Base-by-base conservation (phyloP, 2,329 filamentous ascomycete genomes). In the Penicillium sp. region DNA sequence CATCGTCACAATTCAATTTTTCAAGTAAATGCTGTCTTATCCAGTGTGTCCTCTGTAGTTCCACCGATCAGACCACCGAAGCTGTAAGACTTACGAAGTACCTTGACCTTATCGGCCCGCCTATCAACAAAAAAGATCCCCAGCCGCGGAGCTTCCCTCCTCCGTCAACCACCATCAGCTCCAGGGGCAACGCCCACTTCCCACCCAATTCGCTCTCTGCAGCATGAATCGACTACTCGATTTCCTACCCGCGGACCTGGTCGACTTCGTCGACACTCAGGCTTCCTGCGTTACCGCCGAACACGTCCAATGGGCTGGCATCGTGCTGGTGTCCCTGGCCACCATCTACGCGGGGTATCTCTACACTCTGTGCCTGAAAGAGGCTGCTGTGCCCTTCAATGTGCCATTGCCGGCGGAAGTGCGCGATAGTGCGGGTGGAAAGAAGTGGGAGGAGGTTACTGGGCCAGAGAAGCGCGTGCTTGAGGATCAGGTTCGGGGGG, bases 91-190 rank as follows among this genome's bases (percentile, higher is more conserved):
- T 20, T 20, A 20, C 20, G 20, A 2, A 20, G 20, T 20, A 20
- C 1, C 20, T 20, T 1, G 20, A 20, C 17, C 56, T 49, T 42
- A 58, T 55, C 64, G 60, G 65, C 62, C 25, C 61, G 59, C 54
- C 25, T 55, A 60, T 63, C 57, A 51, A 35, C 43, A 49, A 61
- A 65, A 59, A 58, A 58, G 54, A 61, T 66, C 51, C 66, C 67
- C 20, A 10, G 20, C 25, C 25, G 38, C 41, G 41, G 52, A 55
- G 37, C 52, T 37, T 38, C n/a, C 41, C 11, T 70, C 64, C 1
- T 81, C 81, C 8, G 84, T 71, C 2, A 86, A 43, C 58, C 58
- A 45, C 22, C 37, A 17, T n/a, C 35, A 51, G 47, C 45, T 54
- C 54, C 57, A 60, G 52, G 57, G 57, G 51, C 52, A 22, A 17